phyloP scores from a whole-genome alignment of 1,284 basidiomycete species.

The Ganoderma boninense region DNA sequence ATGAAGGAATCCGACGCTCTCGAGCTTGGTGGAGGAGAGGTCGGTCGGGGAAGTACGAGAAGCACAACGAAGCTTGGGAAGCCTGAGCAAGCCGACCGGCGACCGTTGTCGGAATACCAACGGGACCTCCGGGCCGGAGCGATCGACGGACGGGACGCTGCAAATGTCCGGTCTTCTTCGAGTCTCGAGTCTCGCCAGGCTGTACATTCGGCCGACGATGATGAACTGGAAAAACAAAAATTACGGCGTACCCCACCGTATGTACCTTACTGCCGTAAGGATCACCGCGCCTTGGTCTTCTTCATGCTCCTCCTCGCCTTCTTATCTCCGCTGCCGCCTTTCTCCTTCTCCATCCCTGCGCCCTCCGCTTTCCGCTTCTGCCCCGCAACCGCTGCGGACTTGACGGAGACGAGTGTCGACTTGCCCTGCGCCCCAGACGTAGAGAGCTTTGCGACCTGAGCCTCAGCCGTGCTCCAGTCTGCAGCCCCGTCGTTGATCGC shows the following conservation, averaged over 20 bases:
- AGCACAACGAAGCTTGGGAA: background rate
- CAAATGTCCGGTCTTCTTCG: background rate
- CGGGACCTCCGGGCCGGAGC: background rate
- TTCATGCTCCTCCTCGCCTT: slow-evolving; percentile 66
- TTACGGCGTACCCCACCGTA: too few species aligned
- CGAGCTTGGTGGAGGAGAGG: background rate
- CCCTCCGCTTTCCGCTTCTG: slow-evolving; percentile 74
- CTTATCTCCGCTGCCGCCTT: slow-evolving; percentile 50
- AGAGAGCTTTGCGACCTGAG: slow-evolving; percentile 66
- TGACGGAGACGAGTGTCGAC: slow-evolving; percentile 81
- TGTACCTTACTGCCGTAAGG: too few species aligned
- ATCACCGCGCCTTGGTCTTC: slow-evolving; percentile 52
- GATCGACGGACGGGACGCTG: background rate
- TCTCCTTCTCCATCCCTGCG: slow-evolving; percentile 34
- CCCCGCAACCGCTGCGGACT: slow-evolving; percentile 53
- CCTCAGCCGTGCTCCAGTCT: slow-evolving; percentile 81
- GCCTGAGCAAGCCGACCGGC: background rate
- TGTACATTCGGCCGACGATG: background rate
- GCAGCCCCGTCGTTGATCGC: slow-evolving; percentile 76
- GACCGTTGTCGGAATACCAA: background rate
- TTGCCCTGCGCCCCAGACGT: slow-evolving; percentile 52
- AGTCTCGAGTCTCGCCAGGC: background rate
- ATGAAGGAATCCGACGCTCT: background rate
- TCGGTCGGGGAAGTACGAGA: background rate
- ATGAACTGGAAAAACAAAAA: background rate